Percentiles rank a stretch among this genome's conserved stretches.
Conservation (phyloP, 1,284 basidiomycete genomes). For the Phlebopus sp. region DNA sequence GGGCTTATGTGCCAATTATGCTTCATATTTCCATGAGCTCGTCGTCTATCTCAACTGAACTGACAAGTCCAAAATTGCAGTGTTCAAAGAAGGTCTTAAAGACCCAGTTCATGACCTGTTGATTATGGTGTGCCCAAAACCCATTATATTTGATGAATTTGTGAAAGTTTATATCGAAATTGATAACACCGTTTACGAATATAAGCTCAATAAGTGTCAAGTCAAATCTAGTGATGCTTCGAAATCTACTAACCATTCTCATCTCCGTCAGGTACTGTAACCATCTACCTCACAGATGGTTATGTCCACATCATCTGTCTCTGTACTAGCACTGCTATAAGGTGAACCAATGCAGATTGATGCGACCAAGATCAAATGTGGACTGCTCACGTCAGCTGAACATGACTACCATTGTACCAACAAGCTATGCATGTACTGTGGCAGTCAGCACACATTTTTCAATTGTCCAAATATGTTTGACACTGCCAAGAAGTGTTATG, state of each 20-base stretch:
- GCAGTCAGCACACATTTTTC: too few species aligned
- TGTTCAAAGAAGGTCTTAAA: slow-evolving; percentile 15
- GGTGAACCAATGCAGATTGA: too few species aligned
- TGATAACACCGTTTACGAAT: slow-evolving; percentile 9
- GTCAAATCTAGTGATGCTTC: background rate
- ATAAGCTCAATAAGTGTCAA: background rate
- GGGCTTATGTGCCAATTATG: slow-evolving; percentile 21
- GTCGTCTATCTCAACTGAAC: slow-evolving; percentile 22
- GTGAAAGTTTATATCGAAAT: background rate
- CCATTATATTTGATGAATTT: too few species aligned
- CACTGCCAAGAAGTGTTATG: slow-evolving; percentile 9
- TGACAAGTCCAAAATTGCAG: slow-evolving; percentile 11
- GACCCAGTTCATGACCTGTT: slow-evolving; percentile 8
- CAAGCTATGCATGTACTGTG: too few species aligned
- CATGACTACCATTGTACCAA: too few species aligned
- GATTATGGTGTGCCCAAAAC: background rate
- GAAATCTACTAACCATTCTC: background rate
- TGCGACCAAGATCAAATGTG: too few species aligned
- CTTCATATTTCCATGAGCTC: slow-evolving; percentile 24
- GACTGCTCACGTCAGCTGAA: too few species aligned
- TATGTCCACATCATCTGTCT: too few species aligned
- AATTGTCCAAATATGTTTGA: slow-evolving; percentile 30
- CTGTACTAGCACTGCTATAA: too few species aligned
- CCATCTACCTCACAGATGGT: too few species aligned
- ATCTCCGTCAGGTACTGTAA: background rate